These are phyloP conservation scores for Platanthera zijinensis DNA, from an alignment of 106 monocot genomes.

Conservation along the genomic window DNA sequence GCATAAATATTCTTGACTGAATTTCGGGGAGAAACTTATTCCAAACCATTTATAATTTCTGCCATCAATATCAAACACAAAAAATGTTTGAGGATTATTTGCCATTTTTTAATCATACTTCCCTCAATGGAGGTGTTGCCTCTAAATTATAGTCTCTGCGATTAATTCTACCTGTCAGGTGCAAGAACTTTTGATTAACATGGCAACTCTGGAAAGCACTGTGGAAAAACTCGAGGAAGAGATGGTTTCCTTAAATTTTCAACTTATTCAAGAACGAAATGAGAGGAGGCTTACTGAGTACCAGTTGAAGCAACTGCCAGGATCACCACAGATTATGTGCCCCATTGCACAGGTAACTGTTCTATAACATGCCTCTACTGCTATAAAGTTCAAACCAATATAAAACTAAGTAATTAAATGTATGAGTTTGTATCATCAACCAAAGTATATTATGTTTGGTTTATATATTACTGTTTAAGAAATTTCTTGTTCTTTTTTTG, in stretches of 20 bases:
- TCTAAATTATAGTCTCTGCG: background rate
- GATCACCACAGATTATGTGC: constrained; percentile 14
- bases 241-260: constrained; percentile 56
- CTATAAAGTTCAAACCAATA: background rate
- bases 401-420: background rate
- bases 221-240: constrained; percentile 71
- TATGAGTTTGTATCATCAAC: background rate
- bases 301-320: constrained; percentile 50
- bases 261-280: constrained; percentile 92
- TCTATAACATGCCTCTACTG: background rate
- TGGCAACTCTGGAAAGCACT: constrained; percentile 45
- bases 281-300: constrained; percentile 69
- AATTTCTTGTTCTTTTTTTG: background rate
- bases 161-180: constrained; percentile 33
- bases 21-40: background rate
- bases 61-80: too few relatives aligned
- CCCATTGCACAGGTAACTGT: constrained; percentile 10
- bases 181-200: constrained; percentile 57
- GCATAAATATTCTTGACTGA: background rate
- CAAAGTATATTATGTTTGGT: background rate
- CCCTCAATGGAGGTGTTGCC: background rate
- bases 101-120: background rate
- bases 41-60: background rate
- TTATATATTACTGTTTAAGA: background rate
- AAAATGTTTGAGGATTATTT: too few relatives aligned